These are phyloP conservation scores for Bolboschoenus planiculmis DNA, from an alignment of 176 grass and related monocot species.

Conservation along the genomic window DNA sequence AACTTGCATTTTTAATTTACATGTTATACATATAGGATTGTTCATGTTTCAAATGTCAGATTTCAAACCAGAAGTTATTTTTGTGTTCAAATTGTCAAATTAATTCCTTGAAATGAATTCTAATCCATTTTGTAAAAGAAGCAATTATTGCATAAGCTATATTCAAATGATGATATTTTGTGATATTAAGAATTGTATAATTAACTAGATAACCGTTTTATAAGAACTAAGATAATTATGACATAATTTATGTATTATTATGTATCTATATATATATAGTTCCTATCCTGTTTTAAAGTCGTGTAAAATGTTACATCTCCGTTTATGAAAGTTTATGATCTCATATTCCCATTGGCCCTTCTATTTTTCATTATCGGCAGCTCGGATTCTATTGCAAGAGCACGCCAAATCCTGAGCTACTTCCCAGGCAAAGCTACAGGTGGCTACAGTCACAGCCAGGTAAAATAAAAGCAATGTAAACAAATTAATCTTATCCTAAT, in stretches of 20 bases:
- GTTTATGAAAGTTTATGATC: background rate
- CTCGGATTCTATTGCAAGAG: slow-evolving; percentile 45
- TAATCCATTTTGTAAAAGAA: background rate
- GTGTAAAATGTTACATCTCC: background rate
- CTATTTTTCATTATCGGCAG: slow-evolving; percentile 25
- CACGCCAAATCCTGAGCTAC: slow-evolving; percentile 42
- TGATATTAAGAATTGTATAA: background rate
- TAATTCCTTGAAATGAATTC: background rate
- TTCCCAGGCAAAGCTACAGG: slow-evolving; percentile 57
- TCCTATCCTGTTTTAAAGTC: background rate
- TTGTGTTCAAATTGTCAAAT: background rate
- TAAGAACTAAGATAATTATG: background rate
- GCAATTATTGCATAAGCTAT: background rate
- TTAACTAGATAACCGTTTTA: background rate
- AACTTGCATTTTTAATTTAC: background rate
- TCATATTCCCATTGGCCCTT: background rate
- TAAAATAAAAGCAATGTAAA: slow-evolving; percentile 23
- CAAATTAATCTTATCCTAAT: background rate
- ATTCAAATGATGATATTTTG: background rate
- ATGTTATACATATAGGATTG: background rate
- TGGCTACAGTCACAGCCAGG: slow-evolving; percentile 73
- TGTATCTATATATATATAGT: background rate
- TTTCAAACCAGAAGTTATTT: background rate
- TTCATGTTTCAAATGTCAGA: background rate
- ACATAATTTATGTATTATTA: background rate